These are phyloP conservation scores for button mushroom (Agaricus bisporus) DNA, from an alignment of 768 basidiomycete species.

Conservation along the genomic window DNA sequence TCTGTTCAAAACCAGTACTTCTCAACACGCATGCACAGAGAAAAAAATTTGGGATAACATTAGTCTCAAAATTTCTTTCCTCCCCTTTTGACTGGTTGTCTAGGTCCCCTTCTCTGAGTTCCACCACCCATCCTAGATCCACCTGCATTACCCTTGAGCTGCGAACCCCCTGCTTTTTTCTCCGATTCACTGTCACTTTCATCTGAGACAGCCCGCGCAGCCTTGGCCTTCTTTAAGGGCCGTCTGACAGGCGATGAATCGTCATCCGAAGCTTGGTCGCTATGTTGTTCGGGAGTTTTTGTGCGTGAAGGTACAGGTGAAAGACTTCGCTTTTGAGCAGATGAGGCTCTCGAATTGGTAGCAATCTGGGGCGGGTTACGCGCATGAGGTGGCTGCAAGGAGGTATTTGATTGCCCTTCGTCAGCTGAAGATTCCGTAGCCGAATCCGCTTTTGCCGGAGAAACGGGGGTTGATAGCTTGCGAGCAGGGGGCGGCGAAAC, in stretches of 20 bases:
- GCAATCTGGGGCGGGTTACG: neutral
- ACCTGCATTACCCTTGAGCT: conserved; percentile 34
- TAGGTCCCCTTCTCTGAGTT: conserved; percentile 45
- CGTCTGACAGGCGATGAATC: conserved; percentile 19
- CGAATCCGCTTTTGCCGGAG: conserved; percentile 30
- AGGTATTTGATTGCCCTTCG: neutral
- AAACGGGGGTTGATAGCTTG: neutral
- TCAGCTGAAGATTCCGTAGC: conserved; percentile 41
- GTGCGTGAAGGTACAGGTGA: neutral
- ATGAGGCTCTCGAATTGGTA: neutral
- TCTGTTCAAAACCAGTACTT: conserved; percentile 8
- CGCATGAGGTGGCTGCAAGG: neutral
- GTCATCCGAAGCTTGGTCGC: conserved; percentile 9
- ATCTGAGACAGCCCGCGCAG: conserved; percentile 31
- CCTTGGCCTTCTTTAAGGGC: conserved; percentile 51
- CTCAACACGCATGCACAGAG: neutral
- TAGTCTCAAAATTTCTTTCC: conserved; percentile 60
- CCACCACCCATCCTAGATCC: conserved; percentile 16
- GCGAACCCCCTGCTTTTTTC: conserved; percentile 31
- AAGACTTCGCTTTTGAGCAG: neutral
- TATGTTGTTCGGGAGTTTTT: conserved; percentile 2
- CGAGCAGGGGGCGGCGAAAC: neutral
- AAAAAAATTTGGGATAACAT: neutral
- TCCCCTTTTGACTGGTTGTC: conserved; percentile 73
- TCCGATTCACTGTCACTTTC: conserved; percentile 51